These are phyloP conservation scores for Plasmodium knowlesi DNA, from an alignment of 169 alveolate genomes.

Conservation along the genomic window DNA sequence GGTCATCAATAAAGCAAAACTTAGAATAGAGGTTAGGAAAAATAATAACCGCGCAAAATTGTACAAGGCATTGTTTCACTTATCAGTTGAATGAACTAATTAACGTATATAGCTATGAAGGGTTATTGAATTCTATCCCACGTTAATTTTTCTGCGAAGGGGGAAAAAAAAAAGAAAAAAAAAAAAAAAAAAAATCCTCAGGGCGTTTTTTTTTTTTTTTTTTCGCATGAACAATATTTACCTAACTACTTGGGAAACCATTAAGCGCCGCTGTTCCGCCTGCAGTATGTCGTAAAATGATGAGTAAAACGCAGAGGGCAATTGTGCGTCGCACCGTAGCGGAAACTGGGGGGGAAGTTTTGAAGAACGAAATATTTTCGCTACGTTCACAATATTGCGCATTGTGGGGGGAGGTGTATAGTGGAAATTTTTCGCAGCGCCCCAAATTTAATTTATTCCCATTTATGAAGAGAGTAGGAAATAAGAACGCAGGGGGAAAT, in stretches of 20 bases:
- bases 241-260: not conserved
- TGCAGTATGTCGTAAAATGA: not conserved
- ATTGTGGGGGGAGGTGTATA: not conserved
- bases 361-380: not conserved
- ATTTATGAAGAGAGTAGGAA: not conserved
- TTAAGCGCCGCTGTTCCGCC: not conserved
- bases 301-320: not conserved
- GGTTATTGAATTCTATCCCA: not conserved
- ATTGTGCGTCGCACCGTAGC: not conserved
- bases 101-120: not conserved
- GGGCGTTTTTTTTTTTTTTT: not conserved
- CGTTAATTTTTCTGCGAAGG: not conserved
- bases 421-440: not conserved
- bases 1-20: not conserved
- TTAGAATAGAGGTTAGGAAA: not conserved
- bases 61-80: not conserved
- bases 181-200: not conserved
- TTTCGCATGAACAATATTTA: not conserved
- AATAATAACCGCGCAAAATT: not conserved
- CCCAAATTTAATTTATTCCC: not conserved
- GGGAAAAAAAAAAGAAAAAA: not conserved
- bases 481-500: not conserved
- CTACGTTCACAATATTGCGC: not conserved
- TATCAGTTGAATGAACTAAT: not conserved
- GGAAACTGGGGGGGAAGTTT: not conserved